Conservation (phyloP, 441 rosid genomes). For the Croton setiger region DNA sequence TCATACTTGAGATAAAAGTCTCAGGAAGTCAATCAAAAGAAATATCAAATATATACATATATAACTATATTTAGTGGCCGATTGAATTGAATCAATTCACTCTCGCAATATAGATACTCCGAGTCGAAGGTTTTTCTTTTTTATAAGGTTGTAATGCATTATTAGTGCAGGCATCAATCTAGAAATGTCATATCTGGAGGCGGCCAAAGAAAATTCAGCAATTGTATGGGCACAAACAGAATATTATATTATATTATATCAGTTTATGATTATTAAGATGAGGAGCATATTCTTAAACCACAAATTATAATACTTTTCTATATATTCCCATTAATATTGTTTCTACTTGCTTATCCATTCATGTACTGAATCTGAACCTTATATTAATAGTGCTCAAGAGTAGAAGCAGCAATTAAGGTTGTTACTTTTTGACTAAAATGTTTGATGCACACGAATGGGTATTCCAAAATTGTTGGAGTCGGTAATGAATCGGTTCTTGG, state of each 20-base stretch:
- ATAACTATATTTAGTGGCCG: no score
- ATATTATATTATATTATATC: background rate
- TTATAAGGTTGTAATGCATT: no score
- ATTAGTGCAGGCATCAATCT: background rate
- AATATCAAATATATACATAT: no score
- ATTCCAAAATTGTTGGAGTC: conserved; percentile 14
- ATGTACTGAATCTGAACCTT: conserved; percentile 14
- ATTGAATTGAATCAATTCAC: no score
- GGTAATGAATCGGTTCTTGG: background rate
- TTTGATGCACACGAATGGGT: background rate
- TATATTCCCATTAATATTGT: background rate
- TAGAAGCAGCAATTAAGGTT: background rate
- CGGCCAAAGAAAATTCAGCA: background rate
- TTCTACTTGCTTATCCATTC: background rate
- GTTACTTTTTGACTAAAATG: background rate
- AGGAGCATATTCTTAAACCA: background rate
- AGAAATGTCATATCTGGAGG: background rate
- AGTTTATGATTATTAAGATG: background rate
- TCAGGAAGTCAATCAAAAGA: no score
- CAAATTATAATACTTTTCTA: background rate
- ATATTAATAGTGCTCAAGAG: background rate
- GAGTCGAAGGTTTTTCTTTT: no score
- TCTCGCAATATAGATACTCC: no score
- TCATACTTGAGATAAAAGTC: no score
- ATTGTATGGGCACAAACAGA: background rate